phyloP scores from a whole-genome alignment of 495 filamentous ascomycete species.

The Xylaria sp. region DNA sequence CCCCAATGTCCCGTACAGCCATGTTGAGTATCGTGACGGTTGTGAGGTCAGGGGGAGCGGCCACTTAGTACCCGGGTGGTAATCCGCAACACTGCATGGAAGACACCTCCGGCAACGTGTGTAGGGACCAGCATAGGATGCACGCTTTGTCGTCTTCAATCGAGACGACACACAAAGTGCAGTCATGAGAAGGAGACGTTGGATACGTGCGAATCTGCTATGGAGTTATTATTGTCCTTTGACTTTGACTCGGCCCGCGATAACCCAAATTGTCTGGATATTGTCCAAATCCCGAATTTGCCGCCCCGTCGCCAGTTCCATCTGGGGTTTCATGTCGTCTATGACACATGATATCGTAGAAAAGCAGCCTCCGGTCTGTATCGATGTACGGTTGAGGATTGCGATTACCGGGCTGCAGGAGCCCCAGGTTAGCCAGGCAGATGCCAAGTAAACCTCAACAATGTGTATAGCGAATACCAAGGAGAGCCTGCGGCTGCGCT shows the following conservation, averaged over 20 bases:
- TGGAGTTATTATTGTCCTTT: neutral
- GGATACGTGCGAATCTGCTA: slow-evolving; percentile 12
- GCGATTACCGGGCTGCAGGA: slow-evolving; percentile 1
- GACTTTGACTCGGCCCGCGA: neutral
- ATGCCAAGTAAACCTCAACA: neutral
- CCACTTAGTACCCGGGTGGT: slow-evolving; percentile 16
- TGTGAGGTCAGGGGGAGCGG: slow-evolving; percentile 16
- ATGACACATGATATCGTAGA: slow-evolving; percentile 12
- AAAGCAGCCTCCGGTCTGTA: neutral
- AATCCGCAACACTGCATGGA: slow-evolving; percentile 23
- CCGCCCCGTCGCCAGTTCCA: slow-evolving; percentile 13
- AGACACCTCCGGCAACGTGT: slow-evolving; percentile 13
- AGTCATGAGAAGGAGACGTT: slow-evolving; percentile 13
- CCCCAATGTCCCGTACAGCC: slow-evolving; percentile 12
- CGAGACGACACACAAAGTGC: slow-evolving; percentile 11
- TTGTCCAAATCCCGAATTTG: slow-evolving; percentile 12
- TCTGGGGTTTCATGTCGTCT: slow-evolving; percentile 13
- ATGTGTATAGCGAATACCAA: neutral
- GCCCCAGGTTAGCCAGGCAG: neutral
- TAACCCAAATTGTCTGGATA: slow-evolving; percentile 6
- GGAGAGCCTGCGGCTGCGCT: slow-evolving; percentile 1
- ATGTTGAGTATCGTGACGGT: slow-evolving; percentile 11
- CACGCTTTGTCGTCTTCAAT: slow-evolving; percentile 11
- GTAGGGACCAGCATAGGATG: slow-evolving; percentile 2
- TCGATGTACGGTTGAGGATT: neutral